phyloP scores from a whole-genome alignment of 192 early-diverging fungal species.

The Linnemannia exigua region DNA sequence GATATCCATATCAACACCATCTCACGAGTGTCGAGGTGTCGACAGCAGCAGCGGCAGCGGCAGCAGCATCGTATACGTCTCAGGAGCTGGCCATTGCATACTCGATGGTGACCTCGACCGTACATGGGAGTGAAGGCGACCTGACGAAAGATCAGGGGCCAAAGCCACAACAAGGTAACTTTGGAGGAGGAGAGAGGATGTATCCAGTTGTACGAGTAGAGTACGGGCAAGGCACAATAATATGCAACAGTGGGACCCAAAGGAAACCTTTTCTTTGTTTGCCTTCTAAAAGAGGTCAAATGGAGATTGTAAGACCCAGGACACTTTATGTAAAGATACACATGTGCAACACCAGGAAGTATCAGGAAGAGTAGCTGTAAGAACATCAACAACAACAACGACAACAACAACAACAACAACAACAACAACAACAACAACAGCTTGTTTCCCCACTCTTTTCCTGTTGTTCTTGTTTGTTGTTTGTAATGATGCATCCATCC shows the following conservation, averaged over 20 bases:
- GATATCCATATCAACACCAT: neutral
- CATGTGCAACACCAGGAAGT: no score
- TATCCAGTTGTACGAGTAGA: neutral
- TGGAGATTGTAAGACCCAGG: neutral
- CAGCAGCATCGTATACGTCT: slow-evolving; percentile 32
- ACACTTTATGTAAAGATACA: neutral
- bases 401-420: neutral
- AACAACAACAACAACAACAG: neutral
- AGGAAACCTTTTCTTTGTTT: slow-evolving; percentile 5
- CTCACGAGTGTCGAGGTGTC: neutral
- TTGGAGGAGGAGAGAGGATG: neutral
- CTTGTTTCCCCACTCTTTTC: neutral
- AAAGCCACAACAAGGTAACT: slow-evolving; percentile 8
- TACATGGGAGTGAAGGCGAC: neutral
- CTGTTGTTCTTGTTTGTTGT: neutral
- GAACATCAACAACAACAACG: no score
- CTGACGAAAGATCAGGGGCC: neutral
- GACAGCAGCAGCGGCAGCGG: slow-evolving; percentile 31
- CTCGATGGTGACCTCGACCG: slow-evolving; percentile 42
- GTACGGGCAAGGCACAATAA: neutral
- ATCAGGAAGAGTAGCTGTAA: no score
- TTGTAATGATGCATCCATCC: neutral
- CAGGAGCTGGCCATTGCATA: slow-evolving; percentile 44
- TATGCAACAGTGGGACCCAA: no score
- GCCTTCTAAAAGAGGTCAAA: slow-evolving; percentile 9